These are phyloP conservation scores for Colletotrichum sp. DNA, from an alignment of 2,329 filamentous ascomycete species.

Conservation along the genomic window DNA sequence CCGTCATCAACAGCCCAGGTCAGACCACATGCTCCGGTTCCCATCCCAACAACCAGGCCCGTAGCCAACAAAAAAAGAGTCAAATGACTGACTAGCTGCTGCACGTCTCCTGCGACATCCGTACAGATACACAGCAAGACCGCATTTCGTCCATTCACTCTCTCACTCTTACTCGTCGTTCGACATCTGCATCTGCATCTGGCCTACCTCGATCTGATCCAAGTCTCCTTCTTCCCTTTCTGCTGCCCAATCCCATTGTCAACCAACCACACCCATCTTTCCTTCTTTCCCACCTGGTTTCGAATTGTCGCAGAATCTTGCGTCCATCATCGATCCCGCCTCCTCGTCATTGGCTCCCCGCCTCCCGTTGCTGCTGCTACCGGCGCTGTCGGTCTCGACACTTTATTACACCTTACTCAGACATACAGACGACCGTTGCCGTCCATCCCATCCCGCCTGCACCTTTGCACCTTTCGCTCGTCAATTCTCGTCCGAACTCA, in stretches of 20 bases:
- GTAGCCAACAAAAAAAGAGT: constrained; percentile 16
- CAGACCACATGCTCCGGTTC: constrained; percentile 21
- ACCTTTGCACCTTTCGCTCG: not conserved
- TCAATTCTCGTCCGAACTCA: constrained; percentile 12
- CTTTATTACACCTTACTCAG: not conserved
- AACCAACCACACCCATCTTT: not conserved
- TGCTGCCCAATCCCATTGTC: not conserved
- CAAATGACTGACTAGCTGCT: constrained; percentile 17
- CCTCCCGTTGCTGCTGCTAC: not conserved
- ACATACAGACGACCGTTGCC: not conserved
- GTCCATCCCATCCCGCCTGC: not conserved
- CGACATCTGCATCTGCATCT: not conserved
- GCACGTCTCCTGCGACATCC: not conserved
- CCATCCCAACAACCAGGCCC: constrained; percentile 19
- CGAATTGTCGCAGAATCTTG: not conserved
- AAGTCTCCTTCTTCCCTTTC: not conserved
- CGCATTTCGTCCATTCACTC: not conserved
- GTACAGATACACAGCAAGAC: not conserved
- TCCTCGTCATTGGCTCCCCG: constrained; percentile 1
- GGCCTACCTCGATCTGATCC: not conserved
- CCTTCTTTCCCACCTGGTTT: not conserved
- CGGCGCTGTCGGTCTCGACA: not conserved
- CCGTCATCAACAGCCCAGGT: constrained; percentile 19
- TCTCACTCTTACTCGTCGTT: not conserved
- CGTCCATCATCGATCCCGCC: not conserved